Evolutionary conservation across 2,329 filamentous ascomycete genomes (phyloP).

Genomic region (Colletotrichum sp.): DNA sequence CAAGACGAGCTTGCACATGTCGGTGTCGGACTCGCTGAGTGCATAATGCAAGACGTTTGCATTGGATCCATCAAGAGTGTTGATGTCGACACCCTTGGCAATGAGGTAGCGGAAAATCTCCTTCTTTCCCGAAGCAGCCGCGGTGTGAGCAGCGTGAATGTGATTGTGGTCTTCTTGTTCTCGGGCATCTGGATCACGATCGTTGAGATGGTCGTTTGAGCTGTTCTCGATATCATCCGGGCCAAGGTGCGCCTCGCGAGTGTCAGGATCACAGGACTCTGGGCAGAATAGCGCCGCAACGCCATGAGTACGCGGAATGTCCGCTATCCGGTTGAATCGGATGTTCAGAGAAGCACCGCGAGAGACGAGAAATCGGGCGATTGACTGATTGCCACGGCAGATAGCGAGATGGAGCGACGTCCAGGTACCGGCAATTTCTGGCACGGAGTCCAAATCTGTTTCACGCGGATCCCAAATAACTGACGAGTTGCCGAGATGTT

Average conservation of each 20-base stretch:
- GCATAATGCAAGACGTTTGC: neutral
- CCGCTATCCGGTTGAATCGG: no score
- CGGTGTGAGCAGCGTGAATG: neutral
- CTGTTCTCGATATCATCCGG: fast-evolving
- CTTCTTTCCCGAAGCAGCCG: neutral
- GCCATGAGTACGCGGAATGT: neutral
- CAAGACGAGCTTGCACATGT: neutral
- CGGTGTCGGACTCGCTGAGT: neutral
- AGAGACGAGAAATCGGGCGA: neutral
- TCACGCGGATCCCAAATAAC: no score
- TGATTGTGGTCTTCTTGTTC: fast-evolving
- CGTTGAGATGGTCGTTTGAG: fast-evolving
- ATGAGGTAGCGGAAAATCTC: neutral
- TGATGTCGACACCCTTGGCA: neutral
- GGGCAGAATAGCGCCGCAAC: fast-evolving
- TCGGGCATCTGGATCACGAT: no score
- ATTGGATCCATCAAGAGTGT: fast-evolving
- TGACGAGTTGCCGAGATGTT: neutral
- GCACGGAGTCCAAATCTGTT: no score
- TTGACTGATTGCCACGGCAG: neutral
- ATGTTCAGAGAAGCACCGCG: neutral
- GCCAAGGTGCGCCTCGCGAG: fast-evolving
- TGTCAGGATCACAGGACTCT: fast-evolving
- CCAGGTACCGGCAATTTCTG: neutral
- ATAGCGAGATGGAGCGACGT: neutral